Percentiles rank a stretch among this genome's conserved stretches.
Conservation (phyloP, 495 filamentous ascomycete species). For the Tuber indicum region DNA sequence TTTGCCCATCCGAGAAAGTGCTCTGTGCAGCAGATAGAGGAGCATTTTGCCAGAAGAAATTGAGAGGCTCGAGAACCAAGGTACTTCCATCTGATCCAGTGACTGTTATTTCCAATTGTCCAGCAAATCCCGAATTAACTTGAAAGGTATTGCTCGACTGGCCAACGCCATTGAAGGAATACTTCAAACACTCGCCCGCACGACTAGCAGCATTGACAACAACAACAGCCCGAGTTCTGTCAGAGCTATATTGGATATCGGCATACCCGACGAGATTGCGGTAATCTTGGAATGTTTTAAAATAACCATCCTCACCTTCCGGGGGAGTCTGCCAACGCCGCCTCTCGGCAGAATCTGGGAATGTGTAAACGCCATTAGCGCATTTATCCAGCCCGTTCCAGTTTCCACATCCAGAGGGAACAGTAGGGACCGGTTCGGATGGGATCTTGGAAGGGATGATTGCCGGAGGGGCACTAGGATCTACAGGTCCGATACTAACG, state of each 20-base stretch:
- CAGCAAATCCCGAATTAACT: conserved; percentile 26
- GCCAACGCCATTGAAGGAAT: conserved; percentile 36
- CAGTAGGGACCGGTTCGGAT: conserved; percentile 24
- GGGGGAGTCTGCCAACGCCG: conserved; percentile 44
- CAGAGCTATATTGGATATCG: conserved; percentile 42
- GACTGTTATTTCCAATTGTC: conserved; percentile 32
- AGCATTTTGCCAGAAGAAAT: conserved; percentile 42
- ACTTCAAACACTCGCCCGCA: conserved; percentile 33
- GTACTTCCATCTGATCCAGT: conserved; percentile 29
- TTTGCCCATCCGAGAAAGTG: conserved; percentile 37
- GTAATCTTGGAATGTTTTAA: conserved; percentile 34
- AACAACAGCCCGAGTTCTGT: conserved; percentile 36
- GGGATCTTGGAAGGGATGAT: conserved; percentile 35
- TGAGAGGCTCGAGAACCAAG: conserved; percentile 38
- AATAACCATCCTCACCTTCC: conserved; percentile 26
- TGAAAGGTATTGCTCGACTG: conserved; percentile 33
- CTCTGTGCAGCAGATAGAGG: conserved; percentile 36
- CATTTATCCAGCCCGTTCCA: conserved; percentile 41
- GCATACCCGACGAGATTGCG: conserved; percentile 41
- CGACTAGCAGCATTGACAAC: conserved; percentile 42
- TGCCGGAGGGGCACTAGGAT: conserved; percentile 23
- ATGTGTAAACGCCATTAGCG: conserved; percentile 19
- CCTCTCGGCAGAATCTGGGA: conserved; percentile 32
- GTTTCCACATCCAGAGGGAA: conserved; percentile 38
- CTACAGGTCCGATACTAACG: conserved; percentile 16